These are phyloP conservation scores for Boletus pseudo-olivaceus DNA, from an alignment of 768 basidiomycete genomes.

Conservation along the genomic window DNA sequence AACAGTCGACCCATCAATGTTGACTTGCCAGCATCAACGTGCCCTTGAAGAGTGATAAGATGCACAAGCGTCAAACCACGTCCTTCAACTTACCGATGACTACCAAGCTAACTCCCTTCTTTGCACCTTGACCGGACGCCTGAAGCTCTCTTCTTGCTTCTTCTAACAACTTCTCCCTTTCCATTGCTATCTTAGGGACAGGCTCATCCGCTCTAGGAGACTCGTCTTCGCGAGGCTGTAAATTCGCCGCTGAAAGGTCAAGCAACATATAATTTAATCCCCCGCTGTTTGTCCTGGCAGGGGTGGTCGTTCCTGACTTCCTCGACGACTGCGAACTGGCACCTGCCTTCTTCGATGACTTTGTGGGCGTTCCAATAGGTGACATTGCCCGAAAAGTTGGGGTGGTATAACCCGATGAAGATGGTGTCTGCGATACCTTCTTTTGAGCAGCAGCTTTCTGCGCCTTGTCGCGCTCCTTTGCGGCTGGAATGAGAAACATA, in stretches of 20 bases:
- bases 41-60: constrained; percentile 52
- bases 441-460: constrained; percentile 52
- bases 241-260: constrained; percentile 74
- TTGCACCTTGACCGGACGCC: constrained; percentile 46
- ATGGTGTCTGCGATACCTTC: constrained; percentile 31
- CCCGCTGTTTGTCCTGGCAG: constrained; percentile 31
- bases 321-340: constrained; percentile 28
- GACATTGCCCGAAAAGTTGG: constrained; percentile 47
- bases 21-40: constrained; percentile 98
- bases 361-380: constrained; percentile 38
- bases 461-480: constrained; percentile 77
- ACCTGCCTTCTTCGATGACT: constrained; percentile 39
- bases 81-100: constrained; percentile 69
- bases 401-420: constrained; percentile 36
- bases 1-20: constrained; percentile 94
- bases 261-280: constrained; percentile 55
- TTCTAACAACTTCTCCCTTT: constrained; percentile 78
- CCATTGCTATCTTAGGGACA: constrained; percentile 61
- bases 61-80: not conserved
- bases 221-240: constrained; percentile 47
- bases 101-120: constrained; percentile 78
- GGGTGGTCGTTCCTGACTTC: constrained; percentile 43
- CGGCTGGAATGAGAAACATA: constrained; percentile 47
- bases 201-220: constrained; percentile 40
- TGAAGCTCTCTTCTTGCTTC: constrained; percentile 62